phyloP scores from a whole-genome alignment of 2,329 filamentous ascomycete genomes.

The Trichoderma harzianum region DNA sequence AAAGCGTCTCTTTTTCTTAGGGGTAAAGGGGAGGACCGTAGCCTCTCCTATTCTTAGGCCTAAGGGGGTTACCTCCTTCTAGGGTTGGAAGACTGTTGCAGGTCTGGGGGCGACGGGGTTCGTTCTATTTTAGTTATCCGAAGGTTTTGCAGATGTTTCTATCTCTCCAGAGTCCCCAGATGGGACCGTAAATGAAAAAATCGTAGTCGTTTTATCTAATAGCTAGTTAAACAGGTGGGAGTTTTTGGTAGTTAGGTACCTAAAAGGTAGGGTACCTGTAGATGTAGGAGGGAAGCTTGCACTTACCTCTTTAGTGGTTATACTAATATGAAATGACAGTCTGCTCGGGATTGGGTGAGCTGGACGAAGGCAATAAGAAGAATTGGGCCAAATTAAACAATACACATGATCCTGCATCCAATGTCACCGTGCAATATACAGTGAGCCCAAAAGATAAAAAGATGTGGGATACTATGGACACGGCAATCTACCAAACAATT shows the following conservation, averaged over 20 bases:
- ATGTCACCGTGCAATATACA: not conserved
- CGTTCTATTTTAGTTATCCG: not conserved
- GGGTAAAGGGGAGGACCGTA: not conserved
- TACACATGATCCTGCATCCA: not conserved
- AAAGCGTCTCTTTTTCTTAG: not conserved
- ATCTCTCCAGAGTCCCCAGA: not conserved
- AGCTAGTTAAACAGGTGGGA: not conserved
- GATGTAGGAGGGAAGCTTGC: conserved; percentile 7
- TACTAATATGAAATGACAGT: not conserved
- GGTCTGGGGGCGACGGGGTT: not conserved
- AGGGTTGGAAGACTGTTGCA: not conserved
- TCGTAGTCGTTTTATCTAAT: not conserved
- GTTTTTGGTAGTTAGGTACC: not conserved
- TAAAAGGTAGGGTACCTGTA: conserved; percentile 7
- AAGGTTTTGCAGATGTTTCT: not conserved
- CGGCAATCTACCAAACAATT: not conserved
- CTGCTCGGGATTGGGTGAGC: not conserved
- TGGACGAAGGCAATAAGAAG: not conserved
- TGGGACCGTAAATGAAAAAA: not conserved
- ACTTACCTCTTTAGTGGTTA: not conserved
- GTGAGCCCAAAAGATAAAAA: not conserved
- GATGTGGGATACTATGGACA: not conserved
- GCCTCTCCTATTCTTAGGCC: not conserved
- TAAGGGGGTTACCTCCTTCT: not conserved
- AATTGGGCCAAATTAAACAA: not conserved